These are phyloP conservation scores for Cystofilobasidium macerans DNA, from an alignment of 768 basidiomycete genomes.

Conservation along the genomic window DNA sequence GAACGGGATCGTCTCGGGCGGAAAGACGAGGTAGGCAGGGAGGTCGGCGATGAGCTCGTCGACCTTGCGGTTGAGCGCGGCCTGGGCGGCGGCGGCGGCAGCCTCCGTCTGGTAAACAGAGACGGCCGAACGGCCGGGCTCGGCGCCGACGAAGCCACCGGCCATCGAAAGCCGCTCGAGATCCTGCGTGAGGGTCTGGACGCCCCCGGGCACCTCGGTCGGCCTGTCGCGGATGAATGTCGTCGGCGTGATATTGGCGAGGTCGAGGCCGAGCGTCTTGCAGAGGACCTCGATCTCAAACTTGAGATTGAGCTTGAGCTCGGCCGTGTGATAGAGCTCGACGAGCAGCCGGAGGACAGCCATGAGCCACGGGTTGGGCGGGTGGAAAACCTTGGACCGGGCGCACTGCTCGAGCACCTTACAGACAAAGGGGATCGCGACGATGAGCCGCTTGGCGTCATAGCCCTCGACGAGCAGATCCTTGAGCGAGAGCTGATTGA, in stretches of 20 bases:
- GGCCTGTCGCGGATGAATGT: constrained; percentile 70
- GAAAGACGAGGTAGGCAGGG: constrained; percentile 60
- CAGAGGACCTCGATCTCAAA: constrained; percentile 98
- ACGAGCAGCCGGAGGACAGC: constrained; percentile 80
- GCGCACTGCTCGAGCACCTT: constrained; percentile 85
- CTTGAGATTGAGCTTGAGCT: constrained; percentile 89
- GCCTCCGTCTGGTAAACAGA: constrained; percentile 61
- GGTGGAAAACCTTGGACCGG: constrained; percentile 81
- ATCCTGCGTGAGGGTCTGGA: constrained; percentile 65
- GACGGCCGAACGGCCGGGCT: constrained; percentile 49
- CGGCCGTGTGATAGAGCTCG: constrained; percentile 94
- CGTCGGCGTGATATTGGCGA: constrained; percentile 73
- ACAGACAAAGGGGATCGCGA: constrained; percentile 96
- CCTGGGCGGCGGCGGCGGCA: constrained; percentile 38
- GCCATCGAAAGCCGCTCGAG: constrained; percentile 64
- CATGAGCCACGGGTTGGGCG: constrained; percentile 98
- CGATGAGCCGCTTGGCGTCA: constrained; percentile 76
- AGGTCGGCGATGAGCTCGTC: constrained; percentile 44
- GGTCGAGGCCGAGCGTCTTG: constrained; percentile 76
- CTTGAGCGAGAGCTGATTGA: constrained; percentile 90
- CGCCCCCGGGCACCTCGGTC: constrained; percentile 38
- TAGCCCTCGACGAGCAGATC: constrained; percentile 94
- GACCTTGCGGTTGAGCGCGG: constrained; percentile 36
- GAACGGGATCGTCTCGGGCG: constrained; percentile 58
- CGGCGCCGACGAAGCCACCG: constrained; percentile 39